Percentiles rank a stretch among this genome's conserved stretches.
These are phyloP conservation scores for Breynia disticha DNA, from an alignment of 441 rosid species.

Conservation along the genomic window DNA sequence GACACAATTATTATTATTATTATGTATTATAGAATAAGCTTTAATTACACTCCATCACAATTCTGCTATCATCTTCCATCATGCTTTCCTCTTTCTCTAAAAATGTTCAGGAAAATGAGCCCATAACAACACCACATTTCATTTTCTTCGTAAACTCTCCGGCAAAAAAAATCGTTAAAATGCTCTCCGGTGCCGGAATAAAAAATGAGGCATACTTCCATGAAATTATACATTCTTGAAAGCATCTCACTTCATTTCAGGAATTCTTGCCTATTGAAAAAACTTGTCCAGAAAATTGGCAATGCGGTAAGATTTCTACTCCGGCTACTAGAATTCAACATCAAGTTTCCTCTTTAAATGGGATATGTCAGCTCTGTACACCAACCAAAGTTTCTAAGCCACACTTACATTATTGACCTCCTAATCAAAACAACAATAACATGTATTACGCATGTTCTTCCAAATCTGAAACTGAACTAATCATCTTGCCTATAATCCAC, in stretches of 20 bases:
- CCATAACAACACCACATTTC: background rate
- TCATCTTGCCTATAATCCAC: too few relatives aligned
- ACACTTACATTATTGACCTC: too few relatives aligned
- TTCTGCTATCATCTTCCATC: background rate
- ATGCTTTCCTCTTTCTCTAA: too few relatives aligned
- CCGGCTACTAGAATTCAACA: constrained; percentile 73
- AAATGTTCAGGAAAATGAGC: too few relatives aligned
- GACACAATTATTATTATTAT: too few relatives aligned
- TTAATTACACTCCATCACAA: background rate
- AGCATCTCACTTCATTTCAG: constrained; percentile 10
- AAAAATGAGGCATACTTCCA: too few relatives aligned
- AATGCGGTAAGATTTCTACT: constrained; percentile 21
- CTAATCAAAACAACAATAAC: too few relatives aligned
- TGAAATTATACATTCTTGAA: constrained; percentile 11
- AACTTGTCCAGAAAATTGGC: background rate
- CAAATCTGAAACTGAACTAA: too few relatives aligned
- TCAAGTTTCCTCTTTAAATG: constrained; percentile 87
- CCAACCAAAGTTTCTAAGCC: too few relatives aligned
- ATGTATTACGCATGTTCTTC: too few relatives aligned
- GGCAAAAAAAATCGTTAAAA: background rate
- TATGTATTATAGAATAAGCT: too few relatives aligned
- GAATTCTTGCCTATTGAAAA: constrained; percentile 5
- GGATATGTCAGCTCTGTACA: constrained; percentile 78
- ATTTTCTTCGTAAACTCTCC: background rate
- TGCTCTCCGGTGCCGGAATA: too few relatives aligned